Evolutionary conservation across 73 alveolate species (phyloP).

Genomic region (Stentor coeruleus): DNA sequence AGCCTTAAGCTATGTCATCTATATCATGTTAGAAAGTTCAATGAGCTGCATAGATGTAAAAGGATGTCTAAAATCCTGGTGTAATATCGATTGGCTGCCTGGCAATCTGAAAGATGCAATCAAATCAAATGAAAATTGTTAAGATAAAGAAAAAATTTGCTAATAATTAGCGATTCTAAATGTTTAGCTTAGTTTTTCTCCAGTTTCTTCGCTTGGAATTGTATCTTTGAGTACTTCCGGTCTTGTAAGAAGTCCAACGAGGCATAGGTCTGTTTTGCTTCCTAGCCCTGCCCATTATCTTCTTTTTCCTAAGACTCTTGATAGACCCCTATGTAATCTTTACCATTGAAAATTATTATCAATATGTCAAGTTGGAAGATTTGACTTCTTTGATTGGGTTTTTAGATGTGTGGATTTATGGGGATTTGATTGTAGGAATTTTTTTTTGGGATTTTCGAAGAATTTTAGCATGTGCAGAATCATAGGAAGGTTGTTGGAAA

Average conservation of each 20-base stretch:
- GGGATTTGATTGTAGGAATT: too few relatives aligned
- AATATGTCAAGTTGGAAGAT: too few relatives aligned
- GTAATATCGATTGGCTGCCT: neutral
- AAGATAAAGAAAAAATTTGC: too few relatives aligned
- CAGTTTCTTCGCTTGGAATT: constrained; percentile 24
- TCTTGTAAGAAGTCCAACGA: constrained; percentile 23
- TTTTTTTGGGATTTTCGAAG: too few relatives aligned
- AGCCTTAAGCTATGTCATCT: too few relatives aligned
- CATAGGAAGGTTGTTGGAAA: too few relatives aligned
- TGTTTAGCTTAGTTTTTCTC: constrained; percentile 21
- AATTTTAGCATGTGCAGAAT: too few relatives aligned
- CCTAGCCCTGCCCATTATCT: constrained; percentile 9
- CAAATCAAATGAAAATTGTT: neutral
- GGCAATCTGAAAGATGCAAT: neutral
- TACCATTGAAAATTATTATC: constrained; percentile 11
- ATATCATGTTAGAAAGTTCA: too few relatives aligned
- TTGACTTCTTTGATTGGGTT: too few relatives aligned
- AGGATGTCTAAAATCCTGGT: too few relatives aligned
- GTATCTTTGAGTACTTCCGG: constrained; percentile 16
- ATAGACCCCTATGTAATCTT: constrained; percentile 9
- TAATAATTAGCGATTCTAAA: neutral
- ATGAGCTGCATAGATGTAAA: too few relatives aligned
- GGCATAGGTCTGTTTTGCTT: constrained; percentile 28
- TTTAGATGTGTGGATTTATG: too few relatives aligned
- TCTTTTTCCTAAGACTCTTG: constrained; percentile 12